Evolutionary conservation across 345 rosid genomes (phyloP), one percentile per base, ranked within the genome.

Genomic region (Mallotus nudiflorus): DNA sequence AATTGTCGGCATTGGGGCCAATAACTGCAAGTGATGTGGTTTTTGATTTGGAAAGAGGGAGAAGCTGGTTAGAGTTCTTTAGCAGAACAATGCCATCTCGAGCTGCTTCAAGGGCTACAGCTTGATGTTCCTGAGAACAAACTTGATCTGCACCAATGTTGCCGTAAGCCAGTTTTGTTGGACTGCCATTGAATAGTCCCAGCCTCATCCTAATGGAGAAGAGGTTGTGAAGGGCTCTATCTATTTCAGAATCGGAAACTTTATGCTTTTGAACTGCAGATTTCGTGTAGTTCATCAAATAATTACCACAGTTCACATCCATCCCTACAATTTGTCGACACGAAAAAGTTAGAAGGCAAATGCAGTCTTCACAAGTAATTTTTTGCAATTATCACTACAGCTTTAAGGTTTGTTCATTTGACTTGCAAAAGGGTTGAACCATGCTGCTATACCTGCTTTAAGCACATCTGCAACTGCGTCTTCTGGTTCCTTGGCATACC

Each of bases 261-360:
- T 87, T 94, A 55, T 82, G 83, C 82, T 85, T 85, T 52, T 73
- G 48, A 1, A 95, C 75, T 40, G 99, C 96, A 39, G 96, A 84
- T 81, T 85, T 87, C 6, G 96, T 83, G 70, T 88, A 85, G 15
- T 84, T 76, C 72, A 42, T 85, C 81, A 91, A 72, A 81, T 86
- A 91, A 53, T 80, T 44, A 62, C 96, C 97, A 35, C 97, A 91
- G 77, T 94, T 77, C 64, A 94, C 84, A 77, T 94, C 98, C 96
- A 93, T 89, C 27, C 98, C 98, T 91, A 76, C 63, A 81, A 29
- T 70, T 68, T 29, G 12, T 51, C 35, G n/a, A 48, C 18, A 4
- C 12, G n/a, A 28, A 51, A 66, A 67, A 6, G 27, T 66, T 66
- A 66, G 69, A 50, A 33, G 45, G 25, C 40, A 31, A 0, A 18